Base-by-base conservation (phyloP, 169 alveolate species). In the Cardiosporidium cionae region DNA sequence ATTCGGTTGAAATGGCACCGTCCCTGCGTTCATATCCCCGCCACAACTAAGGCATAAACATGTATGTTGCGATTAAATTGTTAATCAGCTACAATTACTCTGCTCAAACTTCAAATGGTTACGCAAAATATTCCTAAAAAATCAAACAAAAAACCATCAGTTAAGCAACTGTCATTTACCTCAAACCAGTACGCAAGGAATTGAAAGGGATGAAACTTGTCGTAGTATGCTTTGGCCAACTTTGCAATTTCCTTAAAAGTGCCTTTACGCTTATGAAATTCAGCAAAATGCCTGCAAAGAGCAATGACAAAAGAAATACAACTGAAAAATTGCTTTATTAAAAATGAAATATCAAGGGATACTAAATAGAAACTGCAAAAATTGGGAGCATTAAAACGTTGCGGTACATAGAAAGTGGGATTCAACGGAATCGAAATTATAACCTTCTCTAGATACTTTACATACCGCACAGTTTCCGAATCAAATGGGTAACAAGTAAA, bases 101-200 rank as follows among this genome's bases (percentile, higher is more conserved):
- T n/a, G n/a, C n/a, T n/a, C n/a, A n/a, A n/a, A n/a, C n/a, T n/a
- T n/a, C n/a, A n/a, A n/a, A n/a, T n/a, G n/a, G 66, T 54, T 32
- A 54, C 4, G 35, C 28, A 32, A 54, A 7, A 32, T 4, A 3
- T 37, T 64, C 3, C 58, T 3, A 3, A 6, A 58, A 4, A 58
- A 4, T 64, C 37, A 32, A 2, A 2, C 70, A 2, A 52, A 5
- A 52, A 2, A 52, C 37, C 9, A 4, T 36, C 2, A 52, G 22
- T 3, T 2, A 4, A 25, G 37, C 2, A 25, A 3, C 3, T 6
- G 54, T 3, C 29, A 4, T 62, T 6, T n/a, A 70, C 76, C 76
- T 71, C 78, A 32, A 23, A 58, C 78, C 78, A 71, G 31, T 71
- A 71, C 62, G 78, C 78, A 35, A 71, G 2, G 22, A 71, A 71